Conservation (phyloP, 768 basidiomycete genomes). For the Hypholoma fasciculare region DNA sequence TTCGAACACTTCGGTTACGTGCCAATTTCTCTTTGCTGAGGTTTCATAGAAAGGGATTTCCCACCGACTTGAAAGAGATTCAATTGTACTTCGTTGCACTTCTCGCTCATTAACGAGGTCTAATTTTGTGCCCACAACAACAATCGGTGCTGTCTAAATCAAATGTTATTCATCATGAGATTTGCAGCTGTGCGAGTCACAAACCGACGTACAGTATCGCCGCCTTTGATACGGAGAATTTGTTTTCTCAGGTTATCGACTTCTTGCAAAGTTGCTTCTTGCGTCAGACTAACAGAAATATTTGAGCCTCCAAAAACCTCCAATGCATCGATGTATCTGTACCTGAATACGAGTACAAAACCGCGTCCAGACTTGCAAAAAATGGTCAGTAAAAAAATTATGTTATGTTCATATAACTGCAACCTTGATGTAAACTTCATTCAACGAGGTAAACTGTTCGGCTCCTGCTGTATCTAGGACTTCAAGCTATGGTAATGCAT, state of each 20-base stretch:
- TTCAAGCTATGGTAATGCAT: slow-evolving; percentile 53
- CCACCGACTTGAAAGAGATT: slow-evolving; percentile 66
- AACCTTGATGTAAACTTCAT: slow-evolving; percentile 83
- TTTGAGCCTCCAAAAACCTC: not conserved
- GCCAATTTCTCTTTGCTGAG: slow-evolving; percentile 85
- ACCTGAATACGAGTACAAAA: slow-evolving; percentile 85
- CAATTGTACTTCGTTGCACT: slow-evolving; percentile 64
- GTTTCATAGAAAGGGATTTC: slow-evolving; percentile 82
- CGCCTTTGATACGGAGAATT: slow-evolving; percentile 78
- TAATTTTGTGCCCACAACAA: slow-evolving; percentile 84
- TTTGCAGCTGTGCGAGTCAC: not conserved
- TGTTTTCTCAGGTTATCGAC: slow-evolving; percentile 80
- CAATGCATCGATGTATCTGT: not conserved
- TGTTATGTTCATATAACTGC: not conserved
- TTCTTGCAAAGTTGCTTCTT: slow-evolving; percentile 79
- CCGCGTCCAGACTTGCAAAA: slow-evolving; percentile 62
- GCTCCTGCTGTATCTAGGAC: slow-evolving; percentile 83
- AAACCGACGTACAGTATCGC: slow-evolving; percentile 48
- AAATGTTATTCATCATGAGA: slow-evolving; percentile 4
- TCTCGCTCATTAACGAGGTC: slow-evolving; percentile 83
- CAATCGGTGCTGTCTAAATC: slow-evolving; percentile 67
- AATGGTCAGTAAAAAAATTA: slow-evolving; percentile 1
- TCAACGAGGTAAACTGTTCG: slow-evolving; percentile 82
- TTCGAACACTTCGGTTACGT: slow-evolving; percentile 76
- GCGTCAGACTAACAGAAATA: slow-evolving; percentile 58